Evolutionary conservation across 345 rosid species (phyloP), one percentile per base, ranked within the genome.

Genomic region (Cardamine chenopodiifolia): DNA sequence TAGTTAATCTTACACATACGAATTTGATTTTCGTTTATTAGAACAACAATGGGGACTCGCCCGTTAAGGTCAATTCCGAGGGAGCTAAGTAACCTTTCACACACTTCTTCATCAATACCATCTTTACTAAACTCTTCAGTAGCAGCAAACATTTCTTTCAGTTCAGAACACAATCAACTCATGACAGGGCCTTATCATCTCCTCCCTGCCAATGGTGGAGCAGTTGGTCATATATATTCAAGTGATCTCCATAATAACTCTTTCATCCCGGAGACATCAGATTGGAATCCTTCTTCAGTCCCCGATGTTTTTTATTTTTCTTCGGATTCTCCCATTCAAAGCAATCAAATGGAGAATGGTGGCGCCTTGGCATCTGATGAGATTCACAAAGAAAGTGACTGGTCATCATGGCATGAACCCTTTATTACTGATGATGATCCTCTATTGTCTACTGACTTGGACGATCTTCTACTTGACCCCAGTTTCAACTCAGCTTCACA

Each of bases 381-480:
- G 76, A 68, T 77, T 42, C 90, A 83, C 35, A 88, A 82, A 78
- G 71, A 62, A 53, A 83, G 74, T 79, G 90, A 89, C 72, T 88
- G 91, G 96, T 87, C 88, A 52, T 83, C 83, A 18, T 92, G 88
- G 93, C 86, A 88, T 32, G 98, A 90, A 66, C 86, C 87, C 71
- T 87, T 92, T 61, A 81, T 92, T 52, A 78, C 88, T 15, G 89
- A 83, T 82, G 93, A 84, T 34, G 88, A 83, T 79, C 71, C 84
- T 58, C 79, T 92, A 80, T 28, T 81, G 54, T 53, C 73, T 59
- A 1, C 87, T 69, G 57, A 78, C 64, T 87, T 87, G 93, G 82
- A 83, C 62, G 90, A 89, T 55, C 83, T 90, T 82, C 84, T 89
- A 28, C 68, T 34, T 18, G 98, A 87, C 72, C 70, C 81, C 44